Conservation (phyloP, 139 green algal genomes). For the Ettlia oleoabundans region DNA sequence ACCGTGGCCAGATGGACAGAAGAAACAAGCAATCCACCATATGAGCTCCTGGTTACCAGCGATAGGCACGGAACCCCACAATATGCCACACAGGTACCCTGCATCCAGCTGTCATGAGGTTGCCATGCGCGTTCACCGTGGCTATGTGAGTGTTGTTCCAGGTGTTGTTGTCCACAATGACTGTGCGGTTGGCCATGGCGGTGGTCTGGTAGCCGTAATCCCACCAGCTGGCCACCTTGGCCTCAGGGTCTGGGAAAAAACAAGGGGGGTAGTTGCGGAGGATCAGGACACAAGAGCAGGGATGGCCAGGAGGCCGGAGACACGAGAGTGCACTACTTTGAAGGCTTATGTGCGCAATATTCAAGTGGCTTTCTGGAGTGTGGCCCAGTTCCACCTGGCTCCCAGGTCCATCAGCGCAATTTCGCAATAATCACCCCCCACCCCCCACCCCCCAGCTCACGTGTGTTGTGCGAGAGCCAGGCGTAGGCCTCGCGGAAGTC, state of each 20-base stretch:
- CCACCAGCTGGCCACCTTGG: slow-evolving; percentile 88
- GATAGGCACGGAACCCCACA: no score
- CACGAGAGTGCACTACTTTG: no score
- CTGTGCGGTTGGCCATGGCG: slow-evolving; percentile 91
- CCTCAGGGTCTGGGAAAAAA: slow-evolving; percentile 50
- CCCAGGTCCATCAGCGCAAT: no score
- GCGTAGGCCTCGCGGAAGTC: slow-evolving; percentile 90
- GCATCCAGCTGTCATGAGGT: slow-evolving; percentile 88
- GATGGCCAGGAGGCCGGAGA: no score
- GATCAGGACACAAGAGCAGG: no score
- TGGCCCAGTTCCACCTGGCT: no score
- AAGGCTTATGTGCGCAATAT: no score
- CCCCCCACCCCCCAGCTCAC: background rate
- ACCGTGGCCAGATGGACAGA: no score
- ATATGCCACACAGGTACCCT: slow-evolving; percentile 67
- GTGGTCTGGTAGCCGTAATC: slow-evolving; percentile 97
- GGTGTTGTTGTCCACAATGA: slow-evolving; percentile 97
- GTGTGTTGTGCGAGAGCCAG: slow-evolving; percentile 90
- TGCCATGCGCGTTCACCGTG: slow-evolving; percentile 81
- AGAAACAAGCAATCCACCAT: no score
- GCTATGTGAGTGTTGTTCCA: slow-evolving; percentile 98
- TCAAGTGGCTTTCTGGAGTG: no score
- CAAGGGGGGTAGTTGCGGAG: background rate
- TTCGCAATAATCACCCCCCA: no score
- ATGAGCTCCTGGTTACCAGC: no score